Evolutionary conservation across 257 asterid genomes (phyloP), one percentile per base, ranked within the genome.

Genomic region (Solanum arcanum): DNA sequence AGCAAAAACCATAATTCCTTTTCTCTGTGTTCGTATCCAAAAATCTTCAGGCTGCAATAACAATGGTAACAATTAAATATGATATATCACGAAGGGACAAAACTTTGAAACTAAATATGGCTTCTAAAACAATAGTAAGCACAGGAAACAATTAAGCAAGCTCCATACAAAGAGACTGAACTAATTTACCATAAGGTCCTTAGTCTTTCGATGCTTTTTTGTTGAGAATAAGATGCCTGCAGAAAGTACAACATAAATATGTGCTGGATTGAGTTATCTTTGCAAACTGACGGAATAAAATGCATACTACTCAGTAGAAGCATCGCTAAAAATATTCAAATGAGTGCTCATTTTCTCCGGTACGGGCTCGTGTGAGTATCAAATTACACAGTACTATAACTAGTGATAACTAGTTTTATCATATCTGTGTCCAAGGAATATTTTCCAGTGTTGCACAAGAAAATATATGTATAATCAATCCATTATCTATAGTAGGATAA

Each of bases 1-100:
- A 90, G 99, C 98, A 86, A 97, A 97, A 86, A 97, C 98, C 77
- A 95, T 95, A 7, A 95, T 90, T 47, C 98, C 98, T 93, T 94
- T 97, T 90, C 87, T 94, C n/a, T 93, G 94, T 83, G 98, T 91
- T 68, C 98, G 98, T 70, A 97, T 91, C 99, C 99, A 95, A 89
- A 97, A 96, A 91, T 95, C 98, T 89, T 95, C 98, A 6, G 99
- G 97, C 98, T 97, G 95, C 91, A 92, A 88, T 86, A 86, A 42
- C 29, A 81, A 49, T 31, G 27, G 23, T 18, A 49, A 47, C 46
- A 81, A 49, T 49, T 10, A 81, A 49, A 49, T 18, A 49, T 11
- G 68, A 47, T 47, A 49, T 27, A 10, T 49, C 69, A 49, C 7
- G 5, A 29, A 11, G 29, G 69, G 20, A 29, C 20, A 80, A 49